A percentile compares a stretch with the other conserved stretches of the same genome.
These are phyloP conservation scores for Alternaria conjuncta DNA, from an alignment of 2,329 filamentous ascomycete genomes.

Conservation along the genomic window DNA sequence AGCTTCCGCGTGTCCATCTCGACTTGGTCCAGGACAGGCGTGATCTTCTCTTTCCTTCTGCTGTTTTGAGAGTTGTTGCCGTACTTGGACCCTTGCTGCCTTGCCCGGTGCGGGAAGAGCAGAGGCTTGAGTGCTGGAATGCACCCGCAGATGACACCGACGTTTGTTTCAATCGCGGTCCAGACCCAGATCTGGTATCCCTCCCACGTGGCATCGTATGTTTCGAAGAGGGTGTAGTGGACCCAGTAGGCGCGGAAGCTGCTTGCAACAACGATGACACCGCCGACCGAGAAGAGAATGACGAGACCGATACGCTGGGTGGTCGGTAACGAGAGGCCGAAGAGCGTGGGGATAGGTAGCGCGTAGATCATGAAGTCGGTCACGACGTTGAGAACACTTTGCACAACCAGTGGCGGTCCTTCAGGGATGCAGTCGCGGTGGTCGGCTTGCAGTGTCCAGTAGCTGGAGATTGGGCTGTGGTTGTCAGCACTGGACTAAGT, in stretches of 20 bases:
- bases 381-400: constrained; percentile 53
- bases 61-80: constrained; percentile 41
- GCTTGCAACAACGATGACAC: constrained; percentile 56
- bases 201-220: constrained; percentile 56
- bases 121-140: constrained; percentile 53
- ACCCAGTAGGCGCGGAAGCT: constrained; percentile 56
- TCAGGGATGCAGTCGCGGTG: constrained; percentile 53
- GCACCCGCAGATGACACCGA: constrained; percentile 54
- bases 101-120: constrained; percentile 44
- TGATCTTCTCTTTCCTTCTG: constrained; percentile 40
- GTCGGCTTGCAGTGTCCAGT: constrained; percentile 51
- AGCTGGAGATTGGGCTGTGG: constrained; percentile 52
- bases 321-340: constrained; percentile 53
- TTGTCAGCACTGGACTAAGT: constrained; percentile 23
- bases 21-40: constrained; percentile 40
- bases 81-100: constrained; percentile 37
- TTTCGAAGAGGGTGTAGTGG: constrained; percentile 53
- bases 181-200: constrained; percentile 53
- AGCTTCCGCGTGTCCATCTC: constrained; percentile 44
- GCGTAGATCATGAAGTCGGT: constrained; percentile 56
- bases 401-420: constrained; percentile 52
- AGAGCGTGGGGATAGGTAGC: constrained; percentile 56
- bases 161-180: constrained; percentile 53
- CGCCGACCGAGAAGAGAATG: constrained; percentile 53
- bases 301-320: constrained; percentile 53